A percentile compares a stretch with the other conserved stretches of the same genome.
Conservation (phyloP, 2,329 filamentous ascomycete genomes). For the Nakataea oryzae region DNA sequence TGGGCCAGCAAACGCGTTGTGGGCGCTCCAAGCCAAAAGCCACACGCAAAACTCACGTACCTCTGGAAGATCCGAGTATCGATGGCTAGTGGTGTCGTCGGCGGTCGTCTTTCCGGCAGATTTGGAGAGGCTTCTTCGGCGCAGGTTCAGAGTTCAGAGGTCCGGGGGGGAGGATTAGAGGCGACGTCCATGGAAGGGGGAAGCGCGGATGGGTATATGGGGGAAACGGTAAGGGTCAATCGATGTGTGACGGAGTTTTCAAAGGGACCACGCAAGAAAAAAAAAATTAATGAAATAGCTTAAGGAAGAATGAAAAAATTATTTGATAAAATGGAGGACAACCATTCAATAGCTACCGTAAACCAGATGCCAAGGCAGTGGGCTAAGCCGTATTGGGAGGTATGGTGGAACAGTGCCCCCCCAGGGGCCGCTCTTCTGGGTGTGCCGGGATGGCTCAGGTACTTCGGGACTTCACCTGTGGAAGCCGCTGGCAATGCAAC, state of each 20-base stretch:
- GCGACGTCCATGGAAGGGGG: not conserved
- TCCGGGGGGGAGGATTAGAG: not conserved
- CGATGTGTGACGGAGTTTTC: not conserved
- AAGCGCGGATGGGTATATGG: not conserved
- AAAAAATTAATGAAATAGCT: not conserved
- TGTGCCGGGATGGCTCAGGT: slow-evolving; percentile 1
- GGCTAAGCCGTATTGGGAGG: not conserved
- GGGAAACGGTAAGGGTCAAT: not conserved
- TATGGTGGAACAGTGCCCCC: not conserved
- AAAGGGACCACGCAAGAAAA: not conserved
- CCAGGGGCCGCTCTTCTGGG: not conserved
- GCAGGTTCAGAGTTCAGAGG: not conserved
- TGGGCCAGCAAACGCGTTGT: not conserved
- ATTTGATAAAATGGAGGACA: not conserved
- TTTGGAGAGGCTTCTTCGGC: not conserved
- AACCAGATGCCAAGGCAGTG: not conserved
- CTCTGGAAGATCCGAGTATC: not conserved
- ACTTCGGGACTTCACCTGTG: not conserved
- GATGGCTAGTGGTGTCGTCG: not conserved
- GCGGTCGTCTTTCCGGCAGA: not conserved
- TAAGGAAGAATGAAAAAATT: not conserved
- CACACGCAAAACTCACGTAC: not conserved
- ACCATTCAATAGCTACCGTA: not conserved
- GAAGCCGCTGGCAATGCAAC: slow-evolving; percentile 1
- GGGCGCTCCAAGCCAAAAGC: not conserved